phyloP scores from a whole-genome alignment of 768 basidiomycete genomes.

The Trametes cingulata region DNA sequence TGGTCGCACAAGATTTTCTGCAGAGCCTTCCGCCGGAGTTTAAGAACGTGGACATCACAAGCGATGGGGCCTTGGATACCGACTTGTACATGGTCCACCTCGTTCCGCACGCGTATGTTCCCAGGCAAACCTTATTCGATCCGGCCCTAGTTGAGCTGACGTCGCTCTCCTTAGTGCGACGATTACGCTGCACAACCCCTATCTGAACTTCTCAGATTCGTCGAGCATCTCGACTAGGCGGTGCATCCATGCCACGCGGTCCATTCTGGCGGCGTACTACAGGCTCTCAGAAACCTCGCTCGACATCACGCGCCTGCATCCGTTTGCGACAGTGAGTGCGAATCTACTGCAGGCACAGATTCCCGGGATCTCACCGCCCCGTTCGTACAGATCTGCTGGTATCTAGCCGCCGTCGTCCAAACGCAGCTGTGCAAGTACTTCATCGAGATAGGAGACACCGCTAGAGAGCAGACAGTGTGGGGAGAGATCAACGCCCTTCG shows the following conservation, averaged over 20 bases:
- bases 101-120: slow-evolving; percentile 79
- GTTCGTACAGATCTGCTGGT: slow-evolving; percentile 76
- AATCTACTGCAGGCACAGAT: background rate
- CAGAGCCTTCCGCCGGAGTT: slow-evolving; percentile 68
- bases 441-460: slow-evolving; percentile 77
- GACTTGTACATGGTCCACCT: slow-evolving; percentile 88
- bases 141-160: background rate
- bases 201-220: slow-evolving; percentile 72
- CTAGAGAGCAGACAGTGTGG: slow-evolving; percentile 78
- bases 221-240: slow-evolving; percentile 66
- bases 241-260: slow-evolving; percentile 73
- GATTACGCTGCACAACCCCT: slow-evolving; percentile 85
- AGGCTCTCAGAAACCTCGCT: slow-evolving; percentile 79
- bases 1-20: slow-evolving; percentile 68
- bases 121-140: slow-evolving; percentile 17
- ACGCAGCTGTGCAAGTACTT: slow-evolving; percentile 85
- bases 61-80: slow-evolving; percentile 64
- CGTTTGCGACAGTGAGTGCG: slow-evolving; percentile 70
- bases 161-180: slow-evolving; percentile 55
- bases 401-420: slow-evolving; percentile 84
- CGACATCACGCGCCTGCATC: slow-evolving; percentile 78
- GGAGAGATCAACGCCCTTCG: slow-evolving; percentile 84
- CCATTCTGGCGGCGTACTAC: slow-evolving; percentile 75
- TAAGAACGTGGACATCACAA: slow-evolving; percentile 61
- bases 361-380: background rate